Conservation (phyloP, 2,329 filamentous ascomycete species). For the Paecilomyces formosus region DNA sequence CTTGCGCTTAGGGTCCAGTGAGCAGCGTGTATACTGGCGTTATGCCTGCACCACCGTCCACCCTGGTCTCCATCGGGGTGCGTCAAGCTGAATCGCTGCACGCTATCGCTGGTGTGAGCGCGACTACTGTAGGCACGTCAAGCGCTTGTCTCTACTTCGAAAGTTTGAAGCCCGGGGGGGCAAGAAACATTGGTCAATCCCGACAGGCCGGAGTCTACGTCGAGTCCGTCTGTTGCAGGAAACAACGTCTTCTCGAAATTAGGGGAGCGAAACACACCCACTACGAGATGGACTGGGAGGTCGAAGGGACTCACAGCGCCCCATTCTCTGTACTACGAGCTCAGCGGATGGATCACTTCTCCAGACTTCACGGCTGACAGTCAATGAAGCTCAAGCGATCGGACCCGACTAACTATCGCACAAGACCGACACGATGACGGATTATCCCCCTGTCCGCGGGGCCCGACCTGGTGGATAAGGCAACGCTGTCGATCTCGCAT, state of each 20-base stretch:
- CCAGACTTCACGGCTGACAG: neutral
- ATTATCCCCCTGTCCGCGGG: neutral
- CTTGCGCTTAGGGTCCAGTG: neutral
- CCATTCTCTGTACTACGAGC: neutral
- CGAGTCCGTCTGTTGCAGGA: neutral
- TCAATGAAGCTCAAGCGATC: neutral
- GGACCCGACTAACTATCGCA: neutral
- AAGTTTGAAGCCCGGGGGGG: neutral
- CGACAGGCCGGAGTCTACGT: neutral
- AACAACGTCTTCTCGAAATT: neutral
- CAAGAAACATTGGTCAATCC: neutral
- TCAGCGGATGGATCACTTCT: neutral
- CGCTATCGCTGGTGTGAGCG: neutral
- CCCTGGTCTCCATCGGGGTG: neutral
- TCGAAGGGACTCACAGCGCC: neutral
- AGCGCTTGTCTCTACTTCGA: neutral
- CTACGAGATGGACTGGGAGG: neutral
- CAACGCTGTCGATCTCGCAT: conserved; percentile 5
- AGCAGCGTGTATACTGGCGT: neutral
- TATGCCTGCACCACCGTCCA: neutral
- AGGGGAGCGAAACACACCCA: neutral
- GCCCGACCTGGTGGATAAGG: conserved; percentile 2
- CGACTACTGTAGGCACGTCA: neutral
- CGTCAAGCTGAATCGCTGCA: neutral
- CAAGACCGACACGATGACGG: neutral